phyloP scores from a whole-genome alignment of 2,329 filamentous ascomycete genomes.

The Monosporascus sp. region DNA sequence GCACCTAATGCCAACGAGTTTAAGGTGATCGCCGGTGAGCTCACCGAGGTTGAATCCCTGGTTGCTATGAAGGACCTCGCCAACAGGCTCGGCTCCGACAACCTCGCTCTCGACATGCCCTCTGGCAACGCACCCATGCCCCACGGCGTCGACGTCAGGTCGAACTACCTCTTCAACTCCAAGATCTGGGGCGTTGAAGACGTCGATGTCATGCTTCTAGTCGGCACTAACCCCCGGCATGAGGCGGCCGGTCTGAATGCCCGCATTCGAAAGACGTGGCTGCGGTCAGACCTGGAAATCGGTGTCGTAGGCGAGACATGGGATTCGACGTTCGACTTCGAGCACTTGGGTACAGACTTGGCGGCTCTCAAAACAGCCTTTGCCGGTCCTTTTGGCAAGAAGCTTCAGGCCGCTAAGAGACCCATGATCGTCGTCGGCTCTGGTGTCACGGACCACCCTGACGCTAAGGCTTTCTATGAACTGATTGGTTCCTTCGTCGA shows the following conservation, averaged over 20 bases:
- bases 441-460: constrained; percentile 81
- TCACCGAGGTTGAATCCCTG: constrained; percentile 87
- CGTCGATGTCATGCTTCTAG: constrained; percentile 83
- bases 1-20: constrained; percentile 88
- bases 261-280: constrained; percentile 95
- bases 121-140: constrained; percentile 77
- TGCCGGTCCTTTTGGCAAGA: constrained; percentile 85
- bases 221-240: constrained; percentile 92
- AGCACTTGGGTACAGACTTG: constrained; percentile 78
- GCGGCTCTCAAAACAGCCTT: constrained; percentile 80
- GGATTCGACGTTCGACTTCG: constrained; percentile 91
- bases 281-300: constrained; percentile 89
- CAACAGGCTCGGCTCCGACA: constrained; percentile 95
- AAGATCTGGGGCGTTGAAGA: constrained; percentile 91
- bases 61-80: constrained; percentile 96
- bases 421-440: constrained; percentile 98
- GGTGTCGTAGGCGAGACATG: constrained; percentile 87
- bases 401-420: constrained; percentile 77
- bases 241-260: constrained; percentile 95
- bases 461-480: constrained; percentile 92
- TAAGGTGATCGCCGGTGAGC: constrained; percentile 87
- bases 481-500: constrained; percentile 85
- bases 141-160: constrained; percentile 88
- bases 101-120: constrained; percentile 87
- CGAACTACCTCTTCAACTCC: constrained; percentile 96